phyloP scores from a whole-genome alignment of 2,329 filamentous ascomycete genomes.

The Ophiostoma populinum region DNA sequence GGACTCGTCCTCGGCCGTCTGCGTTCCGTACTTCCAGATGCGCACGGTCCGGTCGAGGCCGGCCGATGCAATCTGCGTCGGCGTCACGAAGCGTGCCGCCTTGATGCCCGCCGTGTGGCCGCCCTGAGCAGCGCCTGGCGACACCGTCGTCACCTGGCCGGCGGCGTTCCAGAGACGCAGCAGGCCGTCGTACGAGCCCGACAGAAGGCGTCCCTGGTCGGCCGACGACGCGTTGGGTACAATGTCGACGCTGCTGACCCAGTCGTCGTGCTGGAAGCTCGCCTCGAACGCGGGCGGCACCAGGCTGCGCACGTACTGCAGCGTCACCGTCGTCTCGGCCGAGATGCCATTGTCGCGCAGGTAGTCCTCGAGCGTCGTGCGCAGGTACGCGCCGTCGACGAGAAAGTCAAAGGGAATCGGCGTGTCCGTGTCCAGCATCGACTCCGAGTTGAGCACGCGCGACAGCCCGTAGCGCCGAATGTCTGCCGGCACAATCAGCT shows the following conservation, averaged over 20 bases:
- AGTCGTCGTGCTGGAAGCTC: conserved; percentile 94
- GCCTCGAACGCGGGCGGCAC: conserved; percentile 79
- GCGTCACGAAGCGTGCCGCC: conserved; percentile 66
- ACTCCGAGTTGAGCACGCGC: conserved; percentile 53
- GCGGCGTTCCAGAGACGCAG: conserved; percentile 81
- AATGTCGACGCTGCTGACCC: conserved; percentile 78
- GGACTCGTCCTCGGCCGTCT: conserved; percentile 51
- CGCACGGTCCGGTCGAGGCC: conserved; percentile 73
- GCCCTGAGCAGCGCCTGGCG: conserved; percentile 44
- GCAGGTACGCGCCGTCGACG: conserved; percentile 81
- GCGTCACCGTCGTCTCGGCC: conserved; percentile 66
- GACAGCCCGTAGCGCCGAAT: conserved; percentile 55
- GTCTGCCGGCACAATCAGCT: conserved; percentile 47
- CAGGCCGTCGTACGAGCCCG: conserved; percentile 82
- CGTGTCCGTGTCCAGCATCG: conserved; percentile 48
- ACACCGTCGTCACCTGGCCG: conserved; percentile 68
- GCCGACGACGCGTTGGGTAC: conserved; percentile 50
- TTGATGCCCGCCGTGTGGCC: conserved; percentile 67
- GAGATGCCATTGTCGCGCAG: conserved; percentile 74
- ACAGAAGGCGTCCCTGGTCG: conserved; percentile 53
- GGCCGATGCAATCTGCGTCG: conserved; percentile 63
- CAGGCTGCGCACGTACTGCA: conserved; percentile 87
- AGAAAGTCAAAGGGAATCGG: conserved; percentile 85
- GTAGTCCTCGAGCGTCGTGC: conserved; percentile 80
- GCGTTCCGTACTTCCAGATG: conserved; percentile 75